Base-by-base conservation (phyloP, 2,329 filamentous ascomycete species). In the Sporothrix globosa region DNA sequence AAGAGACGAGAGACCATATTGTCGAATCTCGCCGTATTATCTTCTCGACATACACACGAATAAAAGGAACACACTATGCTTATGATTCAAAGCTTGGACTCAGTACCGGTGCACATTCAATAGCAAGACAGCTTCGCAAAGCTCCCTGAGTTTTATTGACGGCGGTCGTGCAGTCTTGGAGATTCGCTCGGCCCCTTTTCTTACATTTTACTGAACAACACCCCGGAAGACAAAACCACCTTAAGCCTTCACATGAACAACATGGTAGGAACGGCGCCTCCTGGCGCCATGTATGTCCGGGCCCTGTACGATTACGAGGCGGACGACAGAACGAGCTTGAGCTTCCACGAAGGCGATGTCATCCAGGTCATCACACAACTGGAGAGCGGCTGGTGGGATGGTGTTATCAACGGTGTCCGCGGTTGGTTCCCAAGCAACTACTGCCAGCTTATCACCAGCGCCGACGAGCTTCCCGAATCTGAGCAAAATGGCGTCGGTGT, bases 401-500 rank as follows among this genome's bases (percentile, higher is more conserved):
- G 96, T 65, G 93, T 99, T 70, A 97, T 99, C 79, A 96, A 97
- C 77, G 93, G 94, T 71, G 92, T 97, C 75, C 90, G 96, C 78
- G 96, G 96, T 79, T 99, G 96, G 96, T 99, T 99, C 80, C 96
- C 96, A 50, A 98, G 95, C 85, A 99, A 99, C 81, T 99, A 99
- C 82, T 98, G 96, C 83, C 90, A 93, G 74, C 89, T 96, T 73
- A 91, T 98, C 76, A 87, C 89, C 72, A 90, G 89, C 75, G 87
- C 91, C 67, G 91, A 92, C 75, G 92, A 96, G 73, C 84, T 91
- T 41, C 85, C 87, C 54, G 89, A 92, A 69, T 82, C 85, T 17
- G 83, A 83, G 73, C 85, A 86, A 68, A 87, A 86, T 74, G 84
- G 79, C 58, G 84, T 83, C 63, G 80, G 86, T 69, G 83, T 83